Conservation (phyloP, 2,329 filamentous ascomycete species). For the Xenoacremonium recifei region DNA sequence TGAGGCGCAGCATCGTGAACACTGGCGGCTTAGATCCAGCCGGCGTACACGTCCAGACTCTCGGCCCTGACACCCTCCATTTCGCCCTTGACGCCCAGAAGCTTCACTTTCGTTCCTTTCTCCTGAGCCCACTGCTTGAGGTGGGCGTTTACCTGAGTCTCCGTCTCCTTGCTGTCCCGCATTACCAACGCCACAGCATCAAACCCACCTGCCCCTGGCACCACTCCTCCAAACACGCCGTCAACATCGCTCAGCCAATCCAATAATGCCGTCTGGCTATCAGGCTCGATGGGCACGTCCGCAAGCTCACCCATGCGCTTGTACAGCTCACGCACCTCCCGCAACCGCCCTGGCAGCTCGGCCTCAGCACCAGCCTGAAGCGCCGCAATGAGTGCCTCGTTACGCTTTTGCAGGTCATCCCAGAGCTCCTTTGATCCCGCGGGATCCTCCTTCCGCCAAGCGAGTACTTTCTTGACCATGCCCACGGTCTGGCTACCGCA, state of each 20-base stretch:
- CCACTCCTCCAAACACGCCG: slow-evolving; percentile 87
- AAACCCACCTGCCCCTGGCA: slow-evolving; percentile 90
- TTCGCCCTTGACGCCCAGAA: slow-evolving; percentile 70
- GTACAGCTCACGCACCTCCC: slow-evolving; percentile 59
- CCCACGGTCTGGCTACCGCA: slow-evolving; percentile 90
- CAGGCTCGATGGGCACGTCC: slow-evolving; percentile 84
- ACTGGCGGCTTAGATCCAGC: slow-evolving; percentile 45
- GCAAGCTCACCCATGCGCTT: slow-evolving; percentile 73
- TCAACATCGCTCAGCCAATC: slow-evolving; percentile 70
- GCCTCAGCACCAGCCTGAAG: slow-evolving; percentile 51
- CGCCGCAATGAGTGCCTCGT: slow-evolving; percentile 66
- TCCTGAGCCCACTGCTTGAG: slow-evolving; percentile 63
- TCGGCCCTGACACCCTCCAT: slow-evolving; percentile 63
- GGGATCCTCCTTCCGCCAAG: slow-evolving; percentile 69
- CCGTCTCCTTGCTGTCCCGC: slow-evolving; percentile 66
- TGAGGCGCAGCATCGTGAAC: too few species aligned
- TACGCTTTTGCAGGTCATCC: slow-evolving; percentile 70
- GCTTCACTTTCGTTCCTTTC: slow-evolving; percentile 61
- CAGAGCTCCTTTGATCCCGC: slow-evolving; percentile 69
- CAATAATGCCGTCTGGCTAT: slow-evolving; percentile 78
- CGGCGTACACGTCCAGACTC: slow-evolving; percentile 40
- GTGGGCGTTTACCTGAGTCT: slow-evolving; percentile 58
- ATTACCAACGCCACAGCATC: slow-evolving; percentile 85
- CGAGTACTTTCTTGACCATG: slow-evolving; percentile 91
- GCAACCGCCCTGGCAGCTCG: slow-evolving; percentile 47